A percentile compares a stretch with the other conserved stretches of the same genome.
Evolutionary conservation across 2,329 filamentous ascomycete species (phyloP).

Genomic region (Cadophora malorum): DNA sequence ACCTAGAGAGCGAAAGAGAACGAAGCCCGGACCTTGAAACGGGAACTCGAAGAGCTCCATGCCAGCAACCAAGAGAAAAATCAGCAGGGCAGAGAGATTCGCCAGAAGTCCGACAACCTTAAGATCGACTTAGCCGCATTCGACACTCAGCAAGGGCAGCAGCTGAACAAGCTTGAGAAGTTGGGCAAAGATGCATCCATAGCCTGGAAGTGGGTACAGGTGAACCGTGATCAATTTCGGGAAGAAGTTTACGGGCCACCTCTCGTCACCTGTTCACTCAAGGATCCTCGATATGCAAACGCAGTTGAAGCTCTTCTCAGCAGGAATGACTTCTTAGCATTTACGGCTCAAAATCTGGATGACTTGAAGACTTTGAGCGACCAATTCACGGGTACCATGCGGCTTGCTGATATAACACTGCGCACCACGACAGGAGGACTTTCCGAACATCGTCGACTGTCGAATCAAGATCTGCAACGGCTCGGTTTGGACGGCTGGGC

Average conservation of each 20-base stretch:
- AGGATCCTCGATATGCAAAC: conserved; percentile 62
- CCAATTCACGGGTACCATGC: conserved; percentile 67
- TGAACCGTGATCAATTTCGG: conserved; percentile 67
- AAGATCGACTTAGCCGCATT: conserved; percentile 62
- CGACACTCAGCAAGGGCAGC: conserved; percentile 77
- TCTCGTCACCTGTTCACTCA: conserved; percentile 68
- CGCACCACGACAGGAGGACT: conserved; percentile 62
- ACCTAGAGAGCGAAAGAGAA: conserved; percentile 64
- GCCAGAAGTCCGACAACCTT: conserved; percentile 48
- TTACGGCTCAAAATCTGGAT: conserved; percentile 76
- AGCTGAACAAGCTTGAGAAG: conserved; percentile 67
- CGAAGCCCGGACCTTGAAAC: conserved; percentile 57
- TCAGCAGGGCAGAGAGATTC: conserved; percentile 51
- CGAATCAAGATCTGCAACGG: conserved; percentile 58
- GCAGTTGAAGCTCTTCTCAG: conserved; percentile 64
- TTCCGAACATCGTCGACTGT: conserved; percentile 59
- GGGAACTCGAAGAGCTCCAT: conserved; percentile 46
- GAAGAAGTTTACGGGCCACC: conserved; percentile 70
- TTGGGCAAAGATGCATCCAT: conserved; percentile 67
- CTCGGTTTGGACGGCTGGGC: conserved; percentile 82
- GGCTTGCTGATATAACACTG: conserved; percentile 73
- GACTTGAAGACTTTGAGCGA: conserved; percentile 79
- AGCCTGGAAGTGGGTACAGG: conserved; percentile 84
- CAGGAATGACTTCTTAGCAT: conserved; percentile 59
- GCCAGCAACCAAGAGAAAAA: conserved; percentile 39